Percentiles rank a stretch among this genome's conserved stretches.
phyloP scores from a whole-genome alignment of 2,329 filamentous ascomycete genomes.

The Colletotrichum theobromicola region DNA sequence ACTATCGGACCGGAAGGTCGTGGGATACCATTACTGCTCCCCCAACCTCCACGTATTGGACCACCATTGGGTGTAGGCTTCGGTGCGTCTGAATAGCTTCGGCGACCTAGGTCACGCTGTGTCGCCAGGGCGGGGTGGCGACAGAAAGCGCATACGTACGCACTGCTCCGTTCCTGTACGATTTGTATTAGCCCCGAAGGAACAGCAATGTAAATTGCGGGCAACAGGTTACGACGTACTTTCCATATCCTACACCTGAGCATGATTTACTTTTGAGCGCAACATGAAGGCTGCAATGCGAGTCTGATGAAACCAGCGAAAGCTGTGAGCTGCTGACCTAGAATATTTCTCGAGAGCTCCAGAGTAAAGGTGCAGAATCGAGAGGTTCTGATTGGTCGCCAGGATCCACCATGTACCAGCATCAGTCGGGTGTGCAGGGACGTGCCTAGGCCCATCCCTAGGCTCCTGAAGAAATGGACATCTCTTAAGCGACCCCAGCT shows the following conservation, averaged over 20 bases:
- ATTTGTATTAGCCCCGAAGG: slow-evolving; percentile 5
- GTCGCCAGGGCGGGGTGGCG: slow-evolving; percentile 27
- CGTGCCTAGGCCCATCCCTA: not conserved
- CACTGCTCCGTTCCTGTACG: slow-evolving; percentile 38
- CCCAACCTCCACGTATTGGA: not conserved
- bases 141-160: slow-evolving; percentile 47
- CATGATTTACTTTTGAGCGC: slow-evolving; percentile 34
- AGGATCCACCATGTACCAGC: not conserved
- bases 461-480: slow-evolving; percentile 1
- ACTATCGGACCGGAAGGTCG: not conserved
- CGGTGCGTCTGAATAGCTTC: slow-evolving; percentile 15
- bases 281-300: slow-evolving; percentile 9
- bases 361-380: not conserved
- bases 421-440: not conserved
- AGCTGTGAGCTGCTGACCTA: not conserved
- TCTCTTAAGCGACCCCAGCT: not conserved
- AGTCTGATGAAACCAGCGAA: not conserved
- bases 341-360: not conserved
- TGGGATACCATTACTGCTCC: not conserved
- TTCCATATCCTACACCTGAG: slow-evolving; percentile 46
- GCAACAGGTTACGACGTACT: slow-evolving; percentile 30
- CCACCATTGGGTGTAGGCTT: not conserved
- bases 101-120: not conserved
- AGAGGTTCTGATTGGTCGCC: not conserved
- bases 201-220: not conserved